Conservation (phyloP, 78 protist genomes). For the Dictyostelium brefeldianum region DNA sequence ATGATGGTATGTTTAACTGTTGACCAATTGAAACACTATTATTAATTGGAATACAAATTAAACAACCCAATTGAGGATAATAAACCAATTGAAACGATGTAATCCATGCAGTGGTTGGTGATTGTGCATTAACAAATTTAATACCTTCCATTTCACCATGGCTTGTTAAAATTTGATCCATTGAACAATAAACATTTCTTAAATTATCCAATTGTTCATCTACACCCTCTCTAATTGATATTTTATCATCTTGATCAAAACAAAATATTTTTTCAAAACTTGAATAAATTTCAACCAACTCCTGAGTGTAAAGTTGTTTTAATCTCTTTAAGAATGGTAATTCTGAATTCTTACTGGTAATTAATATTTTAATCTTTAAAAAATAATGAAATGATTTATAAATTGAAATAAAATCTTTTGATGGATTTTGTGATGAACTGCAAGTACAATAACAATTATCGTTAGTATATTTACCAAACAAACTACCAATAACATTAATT, state of each 20-base stretch:
- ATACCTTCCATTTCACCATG: constrained; percentile 41
- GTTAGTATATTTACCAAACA: too few species aligned
- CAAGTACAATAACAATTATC: not conserved
- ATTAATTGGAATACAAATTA: constrained; percentile 56
- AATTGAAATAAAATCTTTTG: constrained; percentile 13
- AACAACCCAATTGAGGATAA: constrained; percentile 78
- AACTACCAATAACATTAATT: not conserved
- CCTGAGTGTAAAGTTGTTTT: not conserved
- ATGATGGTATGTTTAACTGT: constrained; percentile 19
- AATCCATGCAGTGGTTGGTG: constrained; percentile 6
- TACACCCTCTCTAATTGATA: constrained; percentile 43
- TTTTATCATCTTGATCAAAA: not conserved
- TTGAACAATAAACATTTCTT: constrained; percentile 22
- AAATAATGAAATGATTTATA: constrained; percentile 27
- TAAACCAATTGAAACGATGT: constrained; percentile 60
- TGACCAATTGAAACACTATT: not conserved
- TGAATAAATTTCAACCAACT: not conserved
- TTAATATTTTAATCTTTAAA: constrained; percentile 21
- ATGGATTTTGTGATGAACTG: constrained; percentile 34
- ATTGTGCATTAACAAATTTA: not conserved
- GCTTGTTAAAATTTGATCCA: constrained; percentile 39
- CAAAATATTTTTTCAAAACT: constrained; percentile 7
- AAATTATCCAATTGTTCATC: constrained; percentile 54
- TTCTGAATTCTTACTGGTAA: not conserved
- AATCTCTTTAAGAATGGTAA: constrained; percentile 1